Conservation (phyloP, 495 filamentous ascomycete species). For the Aspergillus taichungensis region DNA sequence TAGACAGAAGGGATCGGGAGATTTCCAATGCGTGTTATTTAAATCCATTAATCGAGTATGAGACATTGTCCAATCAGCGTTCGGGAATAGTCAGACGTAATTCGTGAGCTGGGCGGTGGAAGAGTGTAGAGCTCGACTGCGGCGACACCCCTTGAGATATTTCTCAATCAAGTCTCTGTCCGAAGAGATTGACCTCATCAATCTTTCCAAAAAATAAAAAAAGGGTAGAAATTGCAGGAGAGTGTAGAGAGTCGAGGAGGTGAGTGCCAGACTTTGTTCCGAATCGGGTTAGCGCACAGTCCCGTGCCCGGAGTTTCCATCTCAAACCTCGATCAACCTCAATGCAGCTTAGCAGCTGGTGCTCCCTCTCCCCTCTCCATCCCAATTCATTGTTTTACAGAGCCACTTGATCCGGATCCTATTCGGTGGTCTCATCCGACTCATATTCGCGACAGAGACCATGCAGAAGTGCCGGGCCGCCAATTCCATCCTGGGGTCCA, state of each 20-base stretch:
- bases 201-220: too few relatives aligned
- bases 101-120: background rate
- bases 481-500: slow-evolving; percentile 37
- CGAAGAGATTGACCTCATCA: too few relatives aligned
- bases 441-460: slow-evolving; percentile 24
- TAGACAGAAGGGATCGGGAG: slow-evolving; percentile 2
- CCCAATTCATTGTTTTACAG: slow-evolving; percentile 3
- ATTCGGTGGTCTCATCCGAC: slow-evolving; percentile 25
- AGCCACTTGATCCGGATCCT: slow-evolving; percentile 4
- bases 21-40: background rate
- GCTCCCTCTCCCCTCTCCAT: slow-evolving; percentile 23
- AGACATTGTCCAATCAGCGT: slow-evolving; percentile 10
- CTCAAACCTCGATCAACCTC: too few relatives aligned
- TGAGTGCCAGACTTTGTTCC: too few relatives aligned
- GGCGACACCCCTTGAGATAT: too few relatives aligned
- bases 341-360: slow-evolving; percentile 3
- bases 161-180: too few relatives aligned
- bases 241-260: background rate
- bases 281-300: too few relatives aligned
- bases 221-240: background rate
- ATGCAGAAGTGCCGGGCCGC: slow-evolving; percentile 46
- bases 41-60: background rate
- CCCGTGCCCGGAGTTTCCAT: too few relatives aligned
- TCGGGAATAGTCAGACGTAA: slow-evolving; percentile 18
- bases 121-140: background rate